Conservation (phyloP, 371 early-diverging fungal genomes). For the Mortierella sp. region DNA sequence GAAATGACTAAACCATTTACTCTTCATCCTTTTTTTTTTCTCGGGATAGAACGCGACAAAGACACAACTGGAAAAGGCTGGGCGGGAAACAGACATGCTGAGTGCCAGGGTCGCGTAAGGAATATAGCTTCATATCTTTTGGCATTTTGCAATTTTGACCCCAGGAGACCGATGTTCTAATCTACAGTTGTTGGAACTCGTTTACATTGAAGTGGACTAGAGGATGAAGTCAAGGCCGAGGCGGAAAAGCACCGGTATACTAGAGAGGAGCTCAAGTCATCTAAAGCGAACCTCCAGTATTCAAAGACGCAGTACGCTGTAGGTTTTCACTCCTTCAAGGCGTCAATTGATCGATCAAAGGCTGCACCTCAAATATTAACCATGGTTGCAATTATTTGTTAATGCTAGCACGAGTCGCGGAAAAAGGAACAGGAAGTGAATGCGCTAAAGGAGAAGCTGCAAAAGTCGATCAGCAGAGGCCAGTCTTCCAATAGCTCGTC, state of each 20-base stretch:
- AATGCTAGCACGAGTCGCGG: constrained; percentile 43
- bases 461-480: constrained; percentile 38
- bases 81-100: constrained; percentile 39
- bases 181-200: not conserved
- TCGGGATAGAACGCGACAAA: constrained; percentile 28
- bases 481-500: constrained; percentile 20
- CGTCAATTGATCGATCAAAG: no score
- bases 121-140: not conserved
- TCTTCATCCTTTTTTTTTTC: not conserved
- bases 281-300: constrained; percentile 53
- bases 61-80: constrained; percentile 33
- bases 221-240: constrained; percentile 41
- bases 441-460: constrained; percentile 47
- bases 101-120: constrained; percentile 33
- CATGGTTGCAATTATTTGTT: not conserved
- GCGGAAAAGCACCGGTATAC: constrained; percentile 49
- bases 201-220: constrained; percentile 25
- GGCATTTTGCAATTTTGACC: not conserved
- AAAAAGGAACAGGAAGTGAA: constrained; percentile 55
- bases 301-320: constrained; percentile 48
- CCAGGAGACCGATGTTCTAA: not conserved
- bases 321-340: not conserved
- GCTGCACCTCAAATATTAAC: not conserved
- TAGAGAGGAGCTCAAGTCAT: constrained; percentile 45
- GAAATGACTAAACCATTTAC: not conserved